Evolutionary conservation across 2,329 filamentous ascomycete species (phyloP).

Genomic region (Trichophyton equinum): DNA sequence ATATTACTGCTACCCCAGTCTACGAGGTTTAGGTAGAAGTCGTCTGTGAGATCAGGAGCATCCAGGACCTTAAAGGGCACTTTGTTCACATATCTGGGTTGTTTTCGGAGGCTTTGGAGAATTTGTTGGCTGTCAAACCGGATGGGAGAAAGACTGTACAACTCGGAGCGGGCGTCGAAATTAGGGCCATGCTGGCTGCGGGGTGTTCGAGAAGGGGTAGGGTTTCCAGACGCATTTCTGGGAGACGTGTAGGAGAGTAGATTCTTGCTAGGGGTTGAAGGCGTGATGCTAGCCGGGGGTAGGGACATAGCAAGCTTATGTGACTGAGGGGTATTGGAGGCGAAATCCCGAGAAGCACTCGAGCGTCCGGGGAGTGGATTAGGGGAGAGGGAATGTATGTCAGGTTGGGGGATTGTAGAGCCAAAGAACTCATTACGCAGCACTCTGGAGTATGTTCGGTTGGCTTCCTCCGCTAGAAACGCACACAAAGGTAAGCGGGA

Average conservation of each 20-base stretch:
- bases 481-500: constrained; percentile 9
- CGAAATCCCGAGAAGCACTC: constrained; percentile 49
- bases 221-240: constrained; percentile 61
- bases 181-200: constrained; percentile 80
- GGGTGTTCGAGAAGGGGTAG: constrained; percentile 78
- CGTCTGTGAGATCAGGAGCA: constrained; percentile 87
- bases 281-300: constrained; percentile 64
- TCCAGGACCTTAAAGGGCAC: constrained; percentile 97
- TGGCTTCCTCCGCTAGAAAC: constrained; percentile 70
- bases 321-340: constrained; percentile 68
- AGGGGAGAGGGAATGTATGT: constrained; percentile 50
- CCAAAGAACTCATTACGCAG: constrained; percentile 89
- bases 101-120: constrained; percentile 76
- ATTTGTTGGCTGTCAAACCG: constrained; percentile 87
- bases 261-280: constrained; percentile 94
- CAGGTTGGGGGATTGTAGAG: constrained; percentile 68
- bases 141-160: constrained; percentile 91
- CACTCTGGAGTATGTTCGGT: constrained; percentile 78
- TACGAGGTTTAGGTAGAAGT: constrained; percentile 94
- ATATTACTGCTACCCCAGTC: constrained; percentile 97
- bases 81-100: constrained; percentile 82
- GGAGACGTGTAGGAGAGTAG: constrained; percentile 85
- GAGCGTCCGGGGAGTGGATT: constrained; percentile 38
- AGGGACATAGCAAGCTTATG: constrained; percentile 48
- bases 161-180: constrained; percentile 75